These are phyloP conservation scores for Hymenoscyphus fraxineus DNA, from an alignment of 2,329 filamentous ascomycete species.

Conservation along the genomic window DNA sequence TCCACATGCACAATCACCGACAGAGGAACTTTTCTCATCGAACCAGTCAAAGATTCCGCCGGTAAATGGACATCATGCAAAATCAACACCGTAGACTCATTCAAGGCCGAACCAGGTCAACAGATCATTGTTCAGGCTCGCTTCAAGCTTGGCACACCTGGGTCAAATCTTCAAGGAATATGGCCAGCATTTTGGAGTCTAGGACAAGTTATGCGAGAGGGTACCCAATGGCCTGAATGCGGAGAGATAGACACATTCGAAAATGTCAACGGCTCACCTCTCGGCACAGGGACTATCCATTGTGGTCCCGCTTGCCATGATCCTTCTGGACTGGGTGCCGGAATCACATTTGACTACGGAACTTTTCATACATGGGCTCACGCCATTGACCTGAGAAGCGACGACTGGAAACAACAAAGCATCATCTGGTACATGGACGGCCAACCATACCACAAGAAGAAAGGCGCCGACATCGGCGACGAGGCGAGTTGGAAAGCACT, in stretches of 20 bases:
- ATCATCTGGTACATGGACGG: slow-evolving; percentile 27
- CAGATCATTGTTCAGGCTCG: slow-evolving; percentile 24
- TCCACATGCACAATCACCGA: slow-evolving; percentile 20
- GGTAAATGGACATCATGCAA: slow-evolving; percentile 26
- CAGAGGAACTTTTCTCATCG: slow-evolving; percentile 20
- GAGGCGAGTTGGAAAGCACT: slow-evolving; percentile 14
- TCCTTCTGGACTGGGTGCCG: slow-evolving; percentile 12
- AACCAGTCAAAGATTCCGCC: slow-evolving; percentile 12
- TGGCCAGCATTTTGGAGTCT: slow-evolving; percentile 29
- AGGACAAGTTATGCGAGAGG: slow-evolving; percentile 18
- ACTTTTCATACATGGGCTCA: slow-evolving; percentile 25
- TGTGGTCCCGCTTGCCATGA: slow-evolving; percentile 22
- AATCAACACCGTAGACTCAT: slow-evolving; percentile 19
- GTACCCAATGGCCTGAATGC: slow-evolving; percentile 22
- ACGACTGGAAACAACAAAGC: slow-evolving; percentile 24
- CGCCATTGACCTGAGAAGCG: slow-evolving; percentile 20
- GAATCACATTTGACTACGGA: slow-evolving; percentile 18
- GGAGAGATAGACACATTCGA: slow-evolving; percentile 30
- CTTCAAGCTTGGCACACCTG: slow-evolving; percentile 20
- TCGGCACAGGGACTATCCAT: slow-evolving; percentile 23
- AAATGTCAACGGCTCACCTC: slow-evolving; percentile 19
- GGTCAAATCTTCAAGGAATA: slow-evolving; percentile 20
- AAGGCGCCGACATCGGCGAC: slow-evolving; percentile 21
- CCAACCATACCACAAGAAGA: slow-evolving; percentile 16
- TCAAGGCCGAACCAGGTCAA: slow-evolving; percentile 15